phyloP scores from a whole-genome alignment of 495 filamentous ascomycete genomes.

The Hypoxylon lenormandii region DNA sequence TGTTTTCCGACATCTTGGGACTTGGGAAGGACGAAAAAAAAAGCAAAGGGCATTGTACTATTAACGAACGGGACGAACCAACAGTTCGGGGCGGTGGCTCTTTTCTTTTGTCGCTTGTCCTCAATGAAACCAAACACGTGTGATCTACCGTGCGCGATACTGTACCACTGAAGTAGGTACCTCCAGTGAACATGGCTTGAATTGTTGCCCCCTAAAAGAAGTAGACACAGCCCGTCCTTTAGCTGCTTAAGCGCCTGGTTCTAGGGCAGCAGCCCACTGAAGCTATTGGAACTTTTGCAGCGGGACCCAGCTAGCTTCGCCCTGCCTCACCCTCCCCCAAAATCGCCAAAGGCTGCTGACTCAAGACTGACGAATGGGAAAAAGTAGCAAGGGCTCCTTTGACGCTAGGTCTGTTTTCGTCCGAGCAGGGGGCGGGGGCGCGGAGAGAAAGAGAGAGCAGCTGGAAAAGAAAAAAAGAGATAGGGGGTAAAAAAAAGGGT shows the following conservation, averaged over 20 bases:
- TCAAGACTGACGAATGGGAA: conserved; percentile 9
- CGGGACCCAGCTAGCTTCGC: neutral
- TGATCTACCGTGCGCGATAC: conserved; percentile 3
- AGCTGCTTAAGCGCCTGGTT: conserved; percentile 17
- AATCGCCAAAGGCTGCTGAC: neutral
- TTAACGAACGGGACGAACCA: conserved; percentile 27
- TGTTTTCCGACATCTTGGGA: conserved; percentile 12
- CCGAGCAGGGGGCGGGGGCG: conserved; percentile 9
- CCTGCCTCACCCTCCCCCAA: conserved; percentile 5
- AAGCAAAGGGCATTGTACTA: neutral
- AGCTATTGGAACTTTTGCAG: conserved; percentile 19
- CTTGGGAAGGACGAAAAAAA: conserved; percentile 1
- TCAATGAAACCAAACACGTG: conserved; percentile 22
- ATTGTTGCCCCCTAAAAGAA: too few relatives aligned
- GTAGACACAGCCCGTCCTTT: neutral
- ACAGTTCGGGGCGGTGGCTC: conserved; percentile 35
- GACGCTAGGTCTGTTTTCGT: neutral
- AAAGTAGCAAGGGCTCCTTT: neutral
- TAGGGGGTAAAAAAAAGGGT: too few relatives aligned
- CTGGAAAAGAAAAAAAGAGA: too few relatives aligned
- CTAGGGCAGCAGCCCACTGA: neutral
- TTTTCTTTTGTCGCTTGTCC: conserved; percentile 17
- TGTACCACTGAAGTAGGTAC: conserved; percentile 1
- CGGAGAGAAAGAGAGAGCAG: neutral
- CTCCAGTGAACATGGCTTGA: too few relatives aligned